Base-by-base conservation (phyloP, 2,329 filamentous ascomycete species). In the Dothidotthia symphoricarpi region DNA sequence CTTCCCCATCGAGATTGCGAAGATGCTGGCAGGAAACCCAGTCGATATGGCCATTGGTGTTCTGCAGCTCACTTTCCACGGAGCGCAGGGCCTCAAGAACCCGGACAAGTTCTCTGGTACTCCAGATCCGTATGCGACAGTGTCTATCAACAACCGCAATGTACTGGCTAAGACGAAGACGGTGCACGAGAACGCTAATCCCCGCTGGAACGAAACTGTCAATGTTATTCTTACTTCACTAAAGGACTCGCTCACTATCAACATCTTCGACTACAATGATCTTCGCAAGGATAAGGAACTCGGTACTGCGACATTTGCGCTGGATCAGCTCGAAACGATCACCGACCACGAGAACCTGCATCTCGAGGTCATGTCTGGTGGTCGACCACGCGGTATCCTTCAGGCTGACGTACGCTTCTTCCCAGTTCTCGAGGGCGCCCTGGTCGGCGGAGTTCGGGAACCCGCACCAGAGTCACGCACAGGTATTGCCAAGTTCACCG, bases 41-140 rank as follows among this genome's bases (percentile, higher is more conserved):
- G 87, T 98, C 34, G 94, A 98, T 64, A 88, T 95, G 69, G 93
- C 93, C 9, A 88, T 98, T 58, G 93, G 93, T 64, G 90, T 98
- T 7, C 70, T 98, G 36, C 91, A 91, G 16, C 75, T 98, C 45
- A 95, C 89, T 6, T 78, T 98, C 46, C 88, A 98, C 64, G 86
- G 88, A 27, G 93, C 90, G 2, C 83, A 90, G 51, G 89, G 90
- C 24, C 80, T 98, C 55, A 97, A 95, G 78, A 97, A 97, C 59
- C 81, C 85, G 2, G 93, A 97, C 73, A 93, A 90, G 61, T 95
- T 98, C 68, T 82, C 87, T 34, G 89, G 90, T 36, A 90, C 87
- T 15, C 82, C 90, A 16, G 93, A 98, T 69, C 93, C 94, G 6
- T 98, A 97, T 54, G 82, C 85, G 1, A 78, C 83, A 11, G 75